Evolutionary conservation across 208 protist genomes (phyloP).

Genomic region (Trypanosoma melophagium): DNA sequence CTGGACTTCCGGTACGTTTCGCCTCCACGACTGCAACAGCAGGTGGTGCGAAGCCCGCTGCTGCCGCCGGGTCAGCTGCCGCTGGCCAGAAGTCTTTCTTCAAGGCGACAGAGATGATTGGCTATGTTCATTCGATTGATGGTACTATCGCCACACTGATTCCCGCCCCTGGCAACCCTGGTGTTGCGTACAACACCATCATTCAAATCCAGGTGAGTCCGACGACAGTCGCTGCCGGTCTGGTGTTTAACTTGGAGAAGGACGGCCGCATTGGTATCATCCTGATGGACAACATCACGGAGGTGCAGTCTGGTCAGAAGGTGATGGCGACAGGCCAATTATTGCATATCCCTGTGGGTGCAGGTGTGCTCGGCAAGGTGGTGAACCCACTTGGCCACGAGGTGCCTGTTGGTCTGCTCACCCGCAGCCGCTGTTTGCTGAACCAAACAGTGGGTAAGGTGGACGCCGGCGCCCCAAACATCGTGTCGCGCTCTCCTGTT

Average conservation of each 20-base stretch:
- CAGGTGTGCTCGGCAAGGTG: slow-evolving; percentile 84
- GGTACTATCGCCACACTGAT: slow-evolving; percentile 85
- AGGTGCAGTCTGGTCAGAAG: slow-evolving; percentile 85
- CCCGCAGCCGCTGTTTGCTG: slow-evolving; percentile 54
- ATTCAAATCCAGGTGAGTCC: slow-evolving; percentile 84
- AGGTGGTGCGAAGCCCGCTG: slow-evolving; percentile 26
- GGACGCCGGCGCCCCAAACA: slow-evolving; percentile 91
- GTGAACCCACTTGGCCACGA: slow-evolving; percentile 85
- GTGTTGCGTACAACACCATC: slow-evolving; percentile 86
- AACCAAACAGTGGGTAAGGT: slow-evolving; percentile 76
- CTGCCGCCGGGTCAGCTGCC: slow-evolving; percentile 22
- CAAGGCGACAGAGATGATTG: slow-evolving; percentile 85
- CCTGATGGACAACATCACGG: slow-evolving; percentile 87
- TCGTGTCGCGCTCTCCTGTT: slow-evolving; percentile 89
- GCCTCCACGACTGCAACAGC: slow-evolving; percentile 33
- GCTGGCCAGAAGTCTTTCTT: slow-evolving; percentile 78
- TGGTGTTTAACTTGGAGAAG: slow-evolving; percentile 88
- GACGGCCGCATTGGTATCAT: slow-evolving; percentile 87
- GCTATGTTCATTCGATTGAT: slow-evolving; percentile 87
- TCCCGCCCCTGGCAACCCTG: slow-evolving; percentile 69
- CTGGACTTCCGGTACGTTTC: slow-evolving; percentile 40
- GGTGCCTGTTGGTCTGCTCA: slow-evolving; percentile 69
- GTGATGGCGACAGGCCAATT: slow-evolving; percentile 85
- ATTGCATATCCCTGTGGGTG: slow-evolving; percentile 79
- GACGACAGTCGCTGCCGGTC: slow-evolving; percentile 69